Percentiles rank a stretch among this genome's conserved stretches.
Evolutionary conservation across 805 yeast species (phyloP).

Genomic region (Schwanniomyces vanrijiae): DNA sequence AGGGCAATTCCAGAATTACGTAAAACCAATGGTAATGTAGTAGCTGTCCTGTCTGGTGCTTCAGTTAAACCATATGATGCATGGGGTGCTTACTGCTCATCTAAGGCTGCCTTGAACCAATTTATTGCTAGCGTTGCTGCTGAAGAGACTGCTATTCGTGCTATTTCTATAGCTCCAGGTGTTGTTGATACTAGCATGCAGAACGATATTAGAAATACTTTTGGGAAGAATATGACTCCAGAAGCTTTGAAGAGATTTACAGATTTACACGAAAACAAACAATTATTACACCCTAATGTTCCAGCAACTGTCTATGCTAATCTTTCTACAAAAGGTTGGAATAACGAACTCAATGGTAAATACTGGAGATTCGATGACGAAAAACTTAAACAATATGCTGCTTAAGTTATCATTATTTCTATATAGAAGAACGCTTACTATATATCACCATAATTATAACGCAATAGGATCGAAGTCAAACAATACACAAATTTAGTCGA

Average conservation of each 20-base stretch:
- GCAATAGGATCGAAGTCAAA: background rate
- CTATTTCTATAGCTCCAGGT: slow-evolving; percentile 88
- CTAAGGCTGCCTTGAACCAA: slow-evolving; percentile 90
- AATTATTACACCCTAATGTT: slow-evolving; percentile 63
- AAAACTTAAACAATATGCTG: slow-evolving; percentile 6
- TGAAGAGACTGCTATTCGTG: slow-evolving; percentile 60
- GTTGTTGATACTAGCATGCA: slow-evolving; percentile 95
- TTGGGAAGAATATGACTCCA: slow-evolving; percentile 59
- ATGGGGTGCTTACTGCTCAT: slow-evolving; percentile 91
- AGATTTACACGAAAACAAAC: slow-evolving; percentile 55
- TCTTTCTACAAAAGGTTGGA: slow-evolving; percentile 62
- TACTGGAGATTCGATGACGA: slow-evolving; percentile 63
- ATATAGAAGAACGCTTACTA: background rate
- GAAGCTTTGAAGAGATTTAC: slow-evolving; percentile 61
- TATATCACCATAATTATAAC: background rate
- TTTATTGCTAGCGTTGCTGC: slow-evolving; percentile 63
- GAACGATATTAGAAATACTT: slow-evolving; percentile 64
- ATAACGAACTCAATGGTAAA: slow-evolving; percentile 59
- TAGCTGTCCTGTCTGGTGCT: slow-evolving; percentile 92
- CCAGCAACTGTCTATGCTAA: slow-evolving; percentile 74
- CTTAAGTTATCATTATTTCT: background rate
- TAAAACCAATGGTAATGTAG: slow-evolving; percentile 55
- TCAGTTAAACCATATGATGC: slow-evolving; percentile 59
- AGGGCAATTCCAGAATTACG: slow-evolving; percentile 59
- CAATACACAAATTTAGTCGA: background rate